Evolutionary conservation across 768 basidiomycete genomes (phyloP).

Genomic region (Sarcodon sp.): DNA sequence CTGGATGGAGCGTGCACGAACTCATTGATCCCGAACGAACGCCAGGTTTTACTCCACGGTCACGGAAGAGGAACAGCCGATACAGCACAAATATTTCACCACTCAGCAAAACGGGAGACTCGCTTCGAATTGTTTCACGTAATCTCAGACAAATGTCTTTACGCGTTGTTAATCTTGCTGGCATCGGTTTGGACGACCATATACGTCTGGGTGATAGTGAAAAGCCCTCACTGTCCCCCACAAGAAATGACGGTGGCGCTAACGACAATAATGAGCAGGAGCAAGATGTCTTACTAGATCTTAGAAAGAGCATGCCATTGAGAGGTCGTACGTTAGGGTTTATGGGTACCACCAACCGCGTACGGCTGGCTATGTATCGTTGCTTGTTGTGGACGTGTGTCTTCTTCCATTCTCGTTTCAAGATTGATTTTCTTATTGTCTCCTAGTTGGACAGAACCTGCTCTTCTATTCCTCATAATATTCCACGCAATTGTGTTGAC

Average conservation of each 20-base stretch:
- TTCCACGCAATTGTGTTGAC: conserved; percentile 73
- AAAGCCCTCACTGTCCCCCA: neutral
- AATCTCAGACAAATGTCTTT: conserved; percentile 52
- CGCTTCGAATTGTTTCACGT: conserved; percentile 42
- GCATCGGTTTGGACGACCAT: conserved; percentile 45
- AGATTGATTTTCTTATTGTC: neutral
- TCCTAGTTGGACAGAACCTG: conserved; percentile 73
- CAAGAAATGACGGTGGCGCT: conserved; percentile 8
- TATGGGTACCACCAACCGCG: conserved; percentile 52
- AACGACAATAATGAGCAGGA: conserved; percentile 17
- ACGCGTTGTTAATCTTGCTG: conserved; percentile 74
- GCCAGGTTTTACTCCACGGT: conserved; percentile 19
- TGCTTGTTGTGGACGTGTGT: conserved; percentile 64
- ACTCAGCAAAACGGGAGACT: conserved; percentile 45
- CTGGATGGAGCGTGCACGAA: conserved; percentile 14
- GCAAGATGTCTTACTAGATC: conserved; percentile 21
- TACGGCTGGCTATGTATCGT: conserved; percentile 54
- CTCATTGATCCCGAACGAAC: conserved; percentile 36
- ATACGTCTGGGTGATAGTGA: conserved; percentile 35
- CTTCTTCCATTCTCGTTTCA: conserved; percentile 1
- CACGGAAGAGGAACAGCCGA: conserved; percentile 31
- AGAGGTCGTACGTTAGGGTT: conserved; percentile 72
- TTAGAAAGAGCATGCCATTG: conserved; percentile 34
- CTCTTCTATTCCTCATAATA: conserved; percentile 74
- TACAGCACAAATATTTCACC: conserved; percentile 47